A percentile compares a stretch with the other conserved stretches of the same genome.
phyloP scores from a whole-genome alignment of 306 rosid species.

The Vicia faba region DNA sequence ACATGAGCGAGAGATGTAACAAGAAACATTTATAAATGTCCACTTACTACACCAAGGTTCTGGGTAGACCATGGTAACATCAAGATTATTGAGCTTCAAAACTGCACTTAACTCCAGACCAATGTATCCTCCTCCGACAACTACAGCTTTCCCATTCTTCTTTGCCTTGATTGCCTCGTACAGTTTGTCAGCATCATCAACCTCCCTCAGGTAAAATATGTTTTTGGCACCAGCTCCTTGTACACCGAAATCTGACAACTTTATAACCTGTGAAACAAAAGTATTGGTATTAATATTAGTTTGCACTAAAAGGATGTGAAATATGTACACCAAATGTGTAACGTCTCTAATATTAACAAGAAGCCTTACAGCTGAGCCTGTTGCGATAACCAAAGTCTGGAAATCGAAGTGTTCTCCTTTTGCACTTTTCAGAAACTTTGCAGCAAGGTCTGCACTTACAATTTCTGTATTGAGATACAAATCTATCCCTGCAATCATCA shows the following conservation, averaged over 20 bases:
- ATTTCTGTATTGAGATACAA: slow-evolving; percentile 82
- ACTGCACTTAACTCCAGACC: slow-evolving; percentile 95
- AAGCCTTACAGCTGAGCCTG: slow-evolving; percentile 83
- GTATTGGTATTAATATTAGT: neutral
- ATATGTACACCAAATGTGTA: slow-evolving; percentile 22
- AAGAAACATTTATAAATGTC: slow-evolving; percentile 28
- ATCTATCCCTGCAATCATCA: slow-evolving; percentile 73
- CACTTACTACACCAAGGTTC: slow-evolving; percentile 99
- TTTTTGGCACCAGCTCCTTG: slow-evolving; percentile 97
- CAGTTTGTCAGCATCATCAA: slow-evolving; percentile 87
- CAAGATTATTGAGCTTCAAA: slow-evolving; percentile 70
- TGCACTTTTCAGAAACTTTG: slow-evolving; percentile 68
- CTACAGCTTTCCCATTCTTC: slow-evolving; percentile 83
- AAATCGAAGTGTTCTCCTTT: slow-evolving; percentile 68
- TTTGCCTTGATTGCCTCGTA: slow-evolving; percentile 70
- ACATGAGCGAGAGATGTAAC: slow-evolving; percentile 4
- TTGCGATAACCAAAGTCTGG: slow-evolving; percentile 77
- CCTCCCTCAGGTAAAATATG: slow-evolving; percentile 88
- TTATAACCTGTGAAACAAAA: slow-evolving; percentile 66
- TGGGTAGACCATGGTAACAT: slow-evolving; percentile 92
- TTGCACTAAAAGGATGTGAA: slow-evolving; percentile 16
- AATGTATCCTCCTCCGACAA: slow-evolving; percentile 98
- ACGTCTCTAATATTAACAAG: slow-evolving; percentile 23
- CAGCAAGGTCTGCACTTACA: slow-evolving; percentile 75
- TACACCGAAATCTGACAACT: slow-evolving; percentile 83